Conservation (phyloP, 2,329 filamentous ascomycete species). For the Sporothrix mexicana region DNA sequence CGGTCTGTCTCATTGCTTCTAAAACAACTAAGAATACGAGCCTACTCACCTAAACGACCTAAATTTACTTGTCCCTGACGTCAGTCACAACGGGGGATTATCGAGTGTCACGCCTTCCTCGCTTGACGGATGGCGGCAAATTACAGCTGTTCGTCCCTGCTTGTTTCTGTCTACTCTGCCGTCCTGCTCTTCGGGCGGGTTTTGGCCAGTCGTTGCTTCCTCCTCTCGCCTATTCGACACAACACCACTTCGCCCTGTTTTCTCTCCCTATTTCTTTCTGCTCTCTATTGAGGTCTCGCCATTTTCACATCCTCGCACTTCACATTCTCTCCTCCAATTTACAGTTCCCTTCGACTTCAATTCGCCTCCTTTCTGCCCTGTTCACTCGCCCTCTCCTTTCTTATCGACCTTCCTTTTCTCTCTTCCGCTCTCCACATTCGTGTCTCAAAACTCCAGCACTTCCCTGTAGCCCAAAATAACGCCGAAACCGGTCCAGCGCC, state of each 20-base stretch:
- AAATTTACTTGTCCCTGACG: slow-evolving; percentile 16
- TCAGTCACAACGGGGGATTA: not conserved
- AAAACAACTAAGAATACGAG: not conserved
- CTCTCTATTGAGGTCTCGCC: not conserved
- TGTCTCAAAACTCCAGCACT: not conserved
- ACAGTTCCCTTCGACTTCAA: not conserved
- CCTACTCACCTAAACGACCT: slow-evolving; percentile 8
- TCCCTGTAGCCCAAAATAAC: not conserved
- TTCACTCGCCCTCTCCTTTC: not conserved
- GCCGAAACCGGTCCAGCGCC: slow-evolving; percentile 27
- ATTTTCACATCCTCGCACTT: not conserved
- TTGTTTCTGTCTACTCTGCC: not conserved
- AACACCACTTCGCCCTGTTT: not conserved
- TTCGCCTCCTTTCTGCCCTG: not conserved
- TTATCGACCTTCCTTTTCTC: slow-evolving; percentile 17
- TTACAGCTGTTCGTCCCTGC: not conserved
- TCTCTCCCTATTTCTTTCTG: not conserved
- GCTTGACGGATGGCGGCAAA: not conserved
- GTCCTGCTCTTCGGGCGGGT: not conserved
- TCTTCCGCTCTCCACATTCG: slow-evolving; percentile 3
- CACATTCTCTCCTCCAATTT: not conserved
- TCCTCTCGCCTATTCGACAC: not conserved
- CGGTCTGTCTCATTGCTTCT: not conserved
- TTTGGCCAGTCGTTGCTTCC: slow-evolving; percentile 11
- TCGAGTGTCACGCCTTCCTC: slow-evolving; percentile 26